Evolutionary conservation across 805 yeast genomes (phyloP).

Genomic region (Candida sakaeoensis): DNA sequence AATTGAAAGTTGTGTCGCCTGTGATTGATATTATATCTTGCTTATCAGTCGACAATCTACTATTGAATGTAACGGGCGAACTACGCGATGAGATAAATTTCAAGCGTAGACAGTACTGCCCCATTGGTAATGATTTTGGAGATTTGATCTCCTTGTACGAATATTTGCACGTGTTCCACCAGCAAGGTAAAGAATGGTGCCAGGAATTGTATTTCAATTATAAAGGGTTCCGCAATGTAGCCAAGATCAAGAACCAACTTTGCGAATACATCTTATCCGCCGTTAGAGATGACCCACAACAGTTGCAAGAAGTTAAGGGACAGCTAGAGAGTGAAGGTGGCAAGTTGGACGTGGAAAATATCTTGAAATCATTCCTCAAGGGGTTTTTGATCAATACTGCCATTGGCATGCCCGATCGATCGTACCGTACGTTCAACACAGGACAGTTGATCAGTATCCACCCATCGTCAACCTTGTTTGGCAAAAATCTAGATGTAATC

Average conservation of each 20-base stretch:
- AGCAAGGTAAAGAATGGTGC: constrained; percentile 71
- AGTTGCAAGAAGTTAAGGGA: constrained; percentile 14
- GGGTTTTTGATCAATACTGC: constrained; percentile 92
- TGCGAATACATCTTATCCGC: constrained; percentile 58
- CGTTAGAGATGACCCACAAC: constrained; percentile 28
- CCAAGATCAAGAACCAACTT: constrained; percentile 72
- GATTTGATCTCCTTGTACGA: constrained; percentile 83
- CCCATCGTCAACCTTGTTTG: constrained; percentile 86
- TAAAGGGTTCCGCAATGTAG: constrained; percentile 77
- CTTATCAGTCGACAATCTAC: constrained; percentile 84
- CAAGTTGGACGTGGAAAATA: constrained; percentile 48
- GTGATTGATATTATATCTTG: constrained; percentile 91
- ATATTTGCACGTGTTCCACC: constrained; percentile 53
- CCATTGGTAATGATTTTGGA: constrained; percentile 70
- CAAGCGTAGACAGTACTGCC: constrained; percentile 63
- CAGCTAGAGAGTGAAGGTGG: constrained; percentile 25
- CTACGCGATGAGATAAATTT: constrained; percentile 81
- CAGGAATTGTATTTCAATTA: constrained; percentile 68
- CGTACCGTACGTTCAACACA: constrained; percentile 78
- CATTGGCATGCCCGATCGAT: constrained; percentile 89
- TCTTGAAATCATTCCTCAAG: constrained; percentile 73
- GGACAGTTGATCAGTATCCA: constrained; percentile 87
- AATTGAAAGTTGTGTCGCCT: constrained; percentile 52
- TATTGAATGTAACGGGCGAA: constrained; percentile 77
- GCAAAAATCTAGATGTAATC: constrained; percentile 75